Evolutionary conservation across 169 alveolate genomes (phyloP), one percentile per base, ranked within the genome.

Genomic region (Plasmodium vinckei): DNA sequence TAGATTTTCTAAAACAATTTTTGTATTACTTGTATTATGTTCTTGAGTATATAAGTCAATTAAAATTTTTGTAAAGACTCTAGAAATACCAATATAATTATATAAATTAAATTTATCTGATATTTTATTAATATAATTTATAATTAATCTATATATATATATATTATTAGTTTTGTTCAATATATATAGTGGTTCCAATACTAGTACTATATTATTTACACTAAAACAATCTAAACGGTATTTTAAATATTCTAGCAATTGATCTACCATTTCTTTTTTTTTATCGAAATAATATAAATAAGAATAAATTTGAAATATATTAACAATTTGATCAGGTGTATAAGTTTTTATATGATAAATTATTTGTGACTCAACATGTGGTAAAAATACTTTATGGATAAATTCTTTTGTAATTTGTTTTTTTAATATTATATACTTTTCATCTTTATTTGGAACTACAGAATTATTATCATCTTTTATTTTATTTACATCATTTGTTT

Each of bases 311-410:
- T 84, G 33, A 59, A 84, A 84, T 1, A 84, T 84, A 9, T 54
- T 84, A 2, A 84, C 91, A 15, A 84, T 84, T 69, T 84, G 91
- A 61, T 54, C 71, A 19, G 91, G 91, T 9, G 91, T 84, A 42
- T 84, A 84, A 1, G 90, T 82, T 70, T 82, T 82, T 19, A 82
- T 1, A 13, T 82, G 90, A 71, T 82, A 42, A 9, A 84, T 84
- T n/a, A 84, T 84, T 69, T 84, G 91, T 0, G 91, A 69, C 33
- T 84, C 91, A 1, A 84, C 91, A 61, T 84, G 91, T 3, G 91
- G 91, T 33, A 84, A 72, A 51, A 84, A 84, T 46, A 70, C 86
- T 33, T 84, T 25, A 69, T 84, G 63, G 9, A 84, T 84, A 23
- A 68, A 84, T 51, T 67, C 91, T 33, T 84, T 84, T 10, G 91